Base-by-base conservation (phyloP, 2,329 filamentous ascomycete species). In the Beauveria medogensis region DNA sequence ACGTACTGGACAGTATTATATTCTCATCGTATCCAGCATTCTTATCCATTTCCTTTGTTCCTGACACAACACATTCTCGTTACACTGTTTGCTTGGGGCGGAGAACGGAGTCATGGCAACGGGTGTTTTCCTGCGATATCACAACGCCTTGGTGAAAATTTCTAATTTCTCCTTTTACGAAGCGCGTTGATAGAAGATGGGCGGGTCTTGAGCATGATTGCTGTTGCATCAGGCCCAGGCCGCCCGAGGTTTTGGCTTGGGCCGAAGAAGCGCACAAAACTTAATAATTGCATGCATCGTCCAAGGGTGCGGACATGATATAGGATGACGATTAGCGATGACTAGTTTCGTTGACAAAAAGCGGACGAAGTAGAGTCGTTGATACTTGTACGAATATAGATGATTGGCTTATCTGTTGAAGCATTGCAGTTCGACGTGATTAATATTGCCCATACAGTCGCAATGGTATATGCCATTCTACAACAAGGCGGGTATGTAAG, bases 31-130 rank as follows among this genome's bases (percentile, higher is more conserved):
- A 51, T 16, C 44, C 37, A n/a, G 56, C 56, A 59, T 46, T 18
- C 53, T 62, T 44, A 60, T 60, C 54, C 48, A 56, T 56, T 65
- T 63, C 65, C 59, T 60, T 66, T 67, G 66, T 64, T 66, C 24
- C 62, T 58, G 64, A 64, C 47, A 54, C 55, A 62, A 60, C 37
- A 57, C 46, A 41, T 57, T 54, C 22, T 61, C 26, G 50, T 55
- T 34, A 53, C 47, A 59, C 52, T 47, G 34, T 59, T 50, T 60
- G 26, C 55, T 44, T 47, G 41, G 51, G 50, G 43, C n/a, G 60
- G 60, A 44, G 55, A 62, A 62, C 41, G 60, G 60, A 59, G 60
- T 62, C 60, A 55, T 55, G 60, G 54, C 55, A 59, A 50, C 28
- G 16, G 60, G 55, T 46, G 26, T 34, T 54, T 59, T 62, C 52